Conservation (phyloP, 2,329 filamentous ascomycete species). For the Fusarium algeriense region DNA sequence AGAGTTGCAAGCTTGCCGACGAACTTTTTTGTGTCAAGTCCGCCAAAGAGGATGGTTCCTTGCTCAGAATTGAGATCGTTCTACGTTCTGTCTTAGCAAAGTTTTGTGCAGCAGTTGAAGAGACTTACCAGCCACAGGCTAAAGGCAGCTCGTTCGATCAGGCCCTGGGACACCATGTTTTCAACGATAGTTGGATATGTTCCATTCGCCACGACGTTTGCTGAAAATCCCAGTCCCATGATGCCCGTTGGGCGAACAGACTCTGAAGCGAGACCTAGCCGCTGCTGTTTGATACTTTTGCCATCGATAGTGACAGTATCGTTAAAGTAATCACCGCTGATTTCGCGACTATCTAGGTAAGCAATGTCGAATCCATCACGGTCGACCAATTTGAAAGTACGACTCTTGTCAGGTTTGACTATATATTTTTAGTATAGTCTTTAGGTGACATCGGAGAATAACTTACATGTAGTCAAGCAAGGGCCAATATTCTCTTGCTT, state of each 20-base stretch:
- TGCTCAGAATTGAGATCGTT: slow-evolving; percentile 73
- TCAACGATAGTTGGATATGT: slow-evolving; percentile 72
- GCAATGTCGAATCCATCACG: slow-evolving; percentile 66
- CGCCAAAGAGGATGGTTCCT: slow-evolving; percentile 82
- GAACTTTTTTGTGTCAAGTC: slow-evolving; percentile 81
- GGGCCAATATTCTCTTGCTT: slow-evolving; percentile 54
- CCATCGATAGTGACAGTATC: slow-evolving; percentile 67
- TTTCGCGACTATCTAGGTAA: slow-evolving; percentile 70
- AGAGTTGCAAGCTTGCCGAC: slow-evolving; percentile 61
- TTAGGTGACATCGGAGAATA: too few species aligned
- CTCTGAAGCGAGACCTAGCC: slow-evolving; percentile 66
- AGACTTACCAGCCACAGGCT: slow-evolving; percentile 70
- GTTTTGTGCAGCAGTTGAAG: not conserved
- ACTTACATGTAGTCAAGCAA: slow-evolving; percentile 55
- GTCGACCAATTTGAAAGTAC: slow-evolving; percentile 60
- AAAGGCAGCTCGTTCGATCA: slow-evolving; percentile 74
- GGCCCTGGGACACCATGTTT: slow-evolving; percentile 70
- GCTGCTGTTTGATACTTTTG: slow-evolving; percentile 60
- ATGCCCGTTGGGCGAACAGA: slow-evolving; percentile 66
- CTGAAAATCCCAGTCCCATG: slow-evolving; percentile 69
- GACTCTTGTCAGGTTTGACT: slow-evolving; percentile 60
- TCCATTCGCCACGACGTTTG: slow-evolving; percentile 59
- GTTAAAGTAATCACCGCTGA: slow-evolving; percentile 68
- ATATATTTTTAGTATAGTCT: not conserved
- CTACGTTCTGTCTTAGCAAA: slow-evolving; percentile 34